Percentiles rank a stretch among this genome's conserved stretches.
Evolutionary conservation across 2,329 filamentous ascomycete genomes (phyloP).

Genomic region (Aureobasidium sp.): DNA sequence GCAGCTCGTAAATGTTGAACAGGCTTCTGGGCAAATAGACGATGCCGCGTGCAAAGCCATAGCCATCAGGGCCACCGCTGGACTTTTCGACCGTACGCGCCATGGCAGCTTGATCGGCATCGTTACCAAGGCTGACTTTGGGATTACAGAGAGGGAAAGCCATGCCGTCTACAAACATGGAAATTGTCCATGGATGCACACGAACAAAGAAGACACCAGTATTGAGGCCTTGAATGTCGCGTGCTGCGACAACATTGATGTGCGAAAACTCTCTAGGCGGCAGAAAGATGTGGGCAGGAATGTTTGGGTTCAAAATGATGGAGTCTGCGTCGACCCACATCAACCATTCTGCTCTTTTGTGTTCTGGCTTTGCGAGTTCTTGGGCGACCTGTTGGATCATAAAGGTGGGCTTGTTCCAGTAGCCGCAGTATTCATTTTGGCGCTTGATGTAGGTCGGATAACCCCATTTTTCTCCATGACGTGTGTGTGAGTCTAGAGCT

Average conservation of each 20-base stretch:
- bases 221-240: slow-evolving; percentile 18
- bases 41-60: neutral
- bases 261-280: slow-evolving; percentile 20
- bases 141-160: slow-evolving; percentile 17
- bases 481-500: slow-evolving; percentile 26
- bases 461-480: slow-evolving; percentile 26
- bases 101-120: slow-evolving; percentile 17
- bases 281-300: slow-evolving; percentile 23
- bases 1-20: slow-evolving; percentile 14
- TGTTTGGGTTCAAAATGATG: slow-evolving; percentile 20
- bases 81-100: slow-evolving; percentile 1
- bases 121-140: slow-evolving; percentile 14
- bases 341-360: slow-evolving; percentile 24
- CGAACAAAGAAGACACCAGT: slow-evolving; percentile 22
- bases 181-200: slow-evolving; percentile 19
- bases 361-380: slow-evolving; percentile 24
- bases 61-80: neutral
- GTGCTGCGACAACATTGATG: slow-evolving; percentile 20
- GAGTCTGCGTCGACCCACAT: slow-evolving; percentile 20
- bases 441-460: slow-evolving; percentile 25
- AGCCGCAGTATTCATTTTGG: slow-evolving; percentile 21
- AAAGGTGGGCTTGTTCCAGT: slow-evolving; percentile 30
- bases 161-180: slow-evolving; percentile 18
- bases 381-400: slow-evolving; percentile 21
- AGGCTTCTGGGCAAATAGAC: slow-evolving; percentile 8